These are phyloP conservation scores for Camelina laxa DNA, from an alignment of 345 rosid species.

Conservation along the genomic window DNA sequence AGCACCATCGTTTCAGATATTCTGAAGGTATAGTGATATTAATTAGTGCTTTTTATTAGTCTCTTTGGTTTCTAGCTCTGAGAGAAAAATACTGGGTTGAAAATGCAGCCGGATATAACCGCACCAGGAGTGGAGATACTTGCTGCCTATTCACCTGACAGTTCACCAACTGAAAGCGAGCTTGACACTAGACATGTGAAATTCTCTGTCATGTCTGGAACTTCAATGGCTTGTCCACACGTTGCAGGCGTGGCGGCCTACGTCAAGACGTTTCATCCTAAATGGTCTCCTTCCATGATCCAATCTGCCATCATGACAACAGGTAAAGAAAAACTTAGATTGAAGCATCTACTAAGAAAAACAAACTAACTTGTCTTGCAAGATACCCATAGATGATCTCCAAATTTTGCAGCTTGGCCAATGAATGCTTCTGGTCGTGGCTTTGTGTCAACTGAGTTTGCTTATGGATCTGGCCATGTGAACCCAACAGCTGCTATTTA, in stretches of 20 bases:
- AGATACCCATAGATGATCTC: not conserved
- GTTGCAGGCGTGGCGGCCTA: conserved; percentile 54
- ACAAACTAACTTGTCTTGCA: not conserved
- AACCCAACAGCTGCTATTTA: conserved; percentile 54
- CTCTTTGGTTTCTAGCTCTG: not conserved
- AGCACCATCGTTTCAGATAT: conserved; percentile 35
- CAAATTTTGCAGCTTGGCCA: conserved; percentile 44
- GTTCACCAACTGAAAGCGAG: conserved; percentile 15
- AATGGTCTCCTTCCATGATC: conserved; percentile 68
- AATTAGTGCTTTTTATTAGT: not conserved
- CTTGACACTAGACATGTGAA: conserved; percentile 38
- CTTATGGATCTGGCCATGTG: conserved; percentile 61
- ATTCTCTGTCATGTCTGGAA: conserved; percentile 52
- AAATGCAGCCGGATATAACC: conserved; percentile 54
- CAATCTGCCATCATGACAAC: conserved; percentile 71
- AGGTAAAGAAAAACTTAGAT: conserved; percentile 41
- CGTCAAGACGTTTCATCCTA: conserved; percentile 49
- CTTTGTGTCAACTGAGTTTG: conserved; percentile 49
- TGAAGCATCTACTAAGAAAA: not conserved
- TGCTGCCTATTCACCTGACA: conserved; percentile 50
- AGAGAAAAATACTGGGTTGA: not conserved
- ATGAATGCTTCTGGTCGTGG: conserved; percentile 46
- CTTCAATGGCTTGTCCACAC: conserved; percentile 72
- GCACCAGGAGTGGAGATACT: conserved; percentile 57
- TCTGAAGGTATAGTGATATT: conserved; percentile 35